These are phyloP conservation scores for Cladosporium sp. DNA, from an alignment of 2,329 filamentous ascomycete species.

Conservation along the genomic window DNA sequence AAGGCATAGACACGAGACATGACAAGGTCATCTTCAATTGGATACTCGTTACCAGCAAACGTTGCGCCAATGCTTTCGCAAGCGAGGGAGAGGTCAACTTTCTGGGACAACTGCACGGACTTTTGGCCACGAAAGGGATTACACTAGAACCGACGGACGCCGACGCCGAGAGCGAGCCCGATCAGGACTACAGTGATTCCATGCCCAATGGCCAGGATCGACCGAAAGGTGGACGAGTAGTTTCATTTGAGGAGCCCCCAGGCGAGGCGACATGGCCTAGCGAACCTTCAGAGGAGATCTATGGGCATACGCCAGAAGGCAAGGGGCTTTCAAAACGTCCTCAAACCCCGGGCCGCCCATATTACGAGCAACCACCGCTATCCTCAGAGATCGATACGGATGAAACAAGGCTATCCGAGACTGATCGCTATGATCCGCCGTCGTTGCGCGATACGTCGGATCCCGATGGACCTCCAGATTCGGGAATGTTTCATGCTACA, in stretches of 20 bases:
- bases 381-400: neutral
- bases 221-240: constrained; percentile 29
- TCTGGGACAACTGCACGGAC: neutral
- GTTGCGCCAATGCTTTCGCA: neutral
- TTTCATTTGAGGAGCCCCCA: constrained; percentile 51
- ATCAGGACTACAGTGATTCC: constrained; percentile 39
- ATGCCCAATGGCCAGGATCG: constrained; percentile 39
- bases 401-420: neutral
- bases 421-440: neutral
- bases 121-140: neutral
- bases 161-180: neutral
- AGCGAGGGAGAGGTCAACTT: neutral
- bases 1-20: constrained; percentile 64
- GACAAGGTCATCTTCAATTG: constrained; percentile 50
- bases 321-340: neutral
- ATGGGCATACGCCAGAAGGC: constrained; percentile 1
- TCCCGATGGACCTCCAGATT: neutral
- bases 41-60: neutral
- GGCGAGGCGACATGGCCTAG: constrained; percentile 46
- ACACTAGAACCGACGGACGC: neutral
- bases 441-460: neutral
- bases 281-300: constrained; percentile 19
- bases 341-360: constrained; percentile 2
- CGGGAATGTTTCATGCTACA: neutral
- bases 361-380: neutral